Evolutionary conservation across 2,329 filamentous ascomycete genomes (phyloP), one percentile per base, ranked within the genome.

Genomic region (Neonectria ditissima): DNA sequence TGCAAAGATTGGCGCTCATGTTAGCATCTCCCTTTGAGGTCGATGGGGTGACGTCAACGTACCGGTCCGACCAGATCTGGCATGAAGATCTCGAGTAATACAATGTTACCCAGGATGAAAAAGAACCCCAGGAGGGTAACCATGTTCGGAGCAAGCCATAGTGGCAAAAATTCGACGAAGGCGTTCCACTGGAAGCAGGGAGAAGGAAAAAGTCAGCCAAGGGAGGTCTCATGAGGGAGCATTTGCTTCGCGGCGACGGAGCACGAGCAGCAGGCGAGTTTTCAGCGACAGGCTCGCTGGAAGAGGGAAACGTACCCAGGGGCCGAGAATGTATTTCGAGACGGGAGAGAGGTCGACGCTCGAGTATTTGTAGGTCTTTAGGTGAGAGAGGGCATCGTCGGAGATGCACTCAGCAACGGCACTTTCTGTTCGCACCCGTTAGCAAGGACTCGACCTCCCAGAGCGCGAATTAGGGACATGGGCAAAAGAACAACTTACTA

Each of bases 61-160:
- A 94, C 92, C 71, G 94, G 94, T 77, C 96, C 95, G 50, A 95
- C 87, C 50, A 98, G 84, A 81, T 97, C 94, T 65, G 96, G 96
- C 81, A 98, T 91, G 76, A 89, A 92, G 52, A 97, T 82, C 64
- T 92, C 89, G 61, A 97, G 78, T 45, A 89, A 74, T 22, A 83
- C 86, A 65, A 99, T 88, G 77, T 99, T 98, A 65, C 82, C 89
- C 55, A 99, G 82, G 72, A 99, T 97, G 84, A 95, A 98, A 81
- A 92, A 90, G 86, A 98, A 99, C 62, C 96, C 96, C 51, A 98
- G 80, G 24, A 99, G 85, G 69, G 96, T 99, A 63, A 99, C 95
- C 90, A 97, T 96, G 77, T 99, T 99, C 34, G 96, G 96, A 28
- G 96, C 96, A 58, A 99, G 87, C 94, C 95, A 99, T 88, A 97